Conservation (phyloP, 129 eudicot genomes). For the Centella asiatica region DNA sequence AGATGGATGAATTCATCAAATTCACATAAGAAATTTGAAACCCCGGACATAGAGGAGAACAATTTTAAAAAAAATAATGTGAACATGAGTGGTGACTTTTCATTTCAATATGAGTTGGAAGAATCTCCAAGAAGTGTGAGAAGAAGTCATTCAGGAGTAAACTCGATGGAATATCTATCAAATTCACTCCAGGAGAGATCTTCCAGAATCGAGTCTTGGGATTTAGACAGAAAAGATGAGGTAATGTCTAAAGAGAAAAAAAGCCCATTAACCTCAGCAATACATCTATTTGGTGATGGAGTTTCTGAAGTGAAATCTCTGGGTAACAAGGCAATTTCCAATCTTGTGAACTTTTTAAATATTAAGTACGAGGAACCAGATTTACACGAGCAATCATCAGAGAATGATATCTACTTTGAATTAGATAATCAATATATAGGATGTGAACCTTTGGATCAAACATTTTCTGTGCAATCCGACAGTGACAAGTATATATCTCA, state of each 20-base stretch:
- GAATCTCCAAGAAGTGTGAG: conserved; percentile 26
- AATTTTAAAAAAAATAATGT: conserved; percentile 12
- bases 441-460: conserved; percentile 20
- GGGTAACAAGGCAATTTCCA: conserved; percentile 38
- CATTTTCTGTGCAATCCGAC: conserved; percentile 36
- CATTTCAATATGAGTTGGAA: conserved; percentile 29
- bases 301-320: conserved; percentile 41
- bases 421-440: conserved; percentile 21
- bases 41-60: conserved; percentile 24
- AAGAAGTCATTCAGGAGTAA: conserved; percentile 10
- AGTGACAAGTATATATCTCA: conserved; percentile 26
- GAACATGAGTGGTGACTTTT: conserved; percentile 23
- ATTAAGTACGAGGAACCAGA: conserved; percentile 43
- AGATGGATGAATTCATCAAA: conserved; percentile 26
- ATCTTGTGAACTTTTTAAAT: conserved; percentile 39
- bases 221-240: conserved; percentile 9
- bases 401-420: conserved; percentile 27
- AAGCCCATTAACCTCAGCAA: conserved; percentile 35
- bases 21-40: conserved; percentile 19
- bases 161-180: background rate
- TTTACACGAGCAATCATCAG: conserved; percentile 15
- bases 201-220: background rate
- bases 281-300: conserved; percentile 40
- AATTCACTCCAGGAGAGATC: conserved; percentile 26
- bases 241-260: conserved; percentile 14